phyloP scores from a whole-genome alignment of 78 protist species.

The Dictyostelium brefeldianum region DNA sequence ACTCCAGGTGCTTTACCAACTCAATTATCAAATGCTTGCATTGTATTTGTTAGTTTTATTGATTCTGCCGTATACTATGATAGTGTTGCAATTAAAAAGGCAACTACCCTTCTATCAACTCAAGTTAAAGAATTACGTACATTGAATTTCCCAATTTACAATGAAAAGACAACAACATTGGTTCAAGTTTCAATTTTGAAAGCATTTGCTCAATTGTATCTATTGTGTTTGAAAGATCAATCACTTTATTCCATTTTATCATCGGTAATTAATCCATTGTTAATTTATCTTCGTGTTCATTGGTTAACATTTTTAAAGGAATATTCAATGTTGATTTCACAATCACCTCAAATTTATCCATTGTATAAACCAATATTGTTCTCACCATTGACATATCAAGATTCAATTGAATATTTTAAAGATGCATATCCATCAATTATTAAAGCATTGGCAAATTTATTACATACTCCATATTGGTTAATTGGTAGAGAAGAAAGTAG shows the following conservation, averaged over 20 bases:
- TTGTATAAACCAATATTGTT: conserved; percentile 54
- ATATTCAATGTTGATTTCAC: conserved; percentile 37
- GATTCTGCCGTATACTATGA: conserved; percentile 55
- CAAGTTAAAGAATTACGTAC: conserved; percentile 46
- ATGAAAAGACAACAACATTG: conserved; percentile 77
- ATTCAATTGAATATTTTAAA: conserved; percentile 59
- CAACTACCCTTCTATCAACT: not conserved
- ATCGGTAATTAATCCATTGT: conserved; percentile 38
- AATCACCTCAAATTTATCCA: conserved; percentile 41
- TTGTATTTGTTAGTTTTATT: conserved; percentile 58
- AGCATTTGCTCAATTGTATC: conserved; percentile 79
- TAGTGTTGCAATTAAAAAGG: conserved; percentile 62
- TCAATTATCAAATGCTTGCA: conserved; percentile 50
- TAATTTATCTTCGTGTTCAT: conserved; percentile 60
- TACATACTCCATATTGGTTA: conserved; percentile 56
- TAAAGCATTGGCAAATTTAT: conserved; percentile 30
- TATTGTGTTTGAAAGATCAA: conserved; percentile 28
- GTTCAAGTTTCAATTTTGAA: conserved; percentile 77
- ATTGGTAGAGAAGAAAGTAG: conserved; percentile 27
- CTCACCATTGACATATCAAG: conserved; percentile 60
- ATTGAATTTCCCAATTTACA: conserved; percentile 65
- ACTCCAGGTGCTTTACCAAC: conserved; percentile 69
- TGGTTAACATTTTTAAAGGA: conserved; percentile 66
- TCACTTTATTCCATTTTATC: conserved; percentile 33
- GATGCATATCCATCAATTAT: conserved; percentile 61